Evolutionary conservation across 805 yeast species (phyloP), one percentile per base, ranked within the genome.

Genomic region (Millerago galiae): DNA sequence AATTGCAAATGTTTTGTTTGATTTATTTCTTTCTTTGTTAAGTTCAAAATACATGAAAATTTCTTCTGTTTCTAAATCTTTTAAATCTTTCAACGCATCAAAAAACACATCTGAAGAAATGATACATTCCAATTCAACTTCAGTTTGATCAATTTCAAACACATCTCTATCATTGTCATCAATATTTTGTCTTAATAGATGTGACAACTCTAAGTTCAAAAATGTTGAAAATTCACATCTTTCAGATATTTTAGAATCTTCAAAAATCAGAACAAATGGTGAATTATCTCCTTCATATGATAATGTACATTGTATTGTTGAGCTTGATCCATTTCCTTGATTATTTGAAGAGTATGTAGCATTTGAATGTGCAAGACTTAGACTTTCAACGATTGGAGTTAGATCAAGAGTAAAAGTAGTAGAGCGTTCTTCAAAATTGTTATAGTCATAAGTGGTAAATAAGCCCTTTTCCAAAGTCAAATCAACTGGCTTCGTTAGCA

Each of bases 221-320:
- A 61, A 58, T 0, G 84, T 77, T 1, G 70, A 59, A 38, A 81
- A 66, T 47, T 77, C 81, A 46, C 83, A 81, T 33, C 71, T 60
- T 48, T 81, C 84, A 2, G 71, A 66, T 44, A 79, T 68, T 45
- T 72, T 62, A 1, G 62, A 55, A 40, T 77, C 81, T 50, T 77
- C 80, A 58, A 78, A 79, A 4, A 73, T 69, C 16, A 81, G 46
- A 0, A 73, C 65, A 50, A 82, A 77, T 0, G 81, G 82, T 9
- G 68, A 54, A 1, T 81, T 81, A 8, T 62, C 55, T 0, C 76
- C 75, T 35, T 66, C 59, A 51, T 72, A 75, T 16, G 72, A 67
- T 42, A 80, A 46, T 8, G 79, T 71, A 48, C 81, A 75, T 43
- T 72, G 74, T 1, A 70, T 56, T 29, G 41, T 26, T 4, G 44